Base-by-base conservation (phyloP, 768 basidiomycete genomes). In the Leccinum uliginosum region DNA sequence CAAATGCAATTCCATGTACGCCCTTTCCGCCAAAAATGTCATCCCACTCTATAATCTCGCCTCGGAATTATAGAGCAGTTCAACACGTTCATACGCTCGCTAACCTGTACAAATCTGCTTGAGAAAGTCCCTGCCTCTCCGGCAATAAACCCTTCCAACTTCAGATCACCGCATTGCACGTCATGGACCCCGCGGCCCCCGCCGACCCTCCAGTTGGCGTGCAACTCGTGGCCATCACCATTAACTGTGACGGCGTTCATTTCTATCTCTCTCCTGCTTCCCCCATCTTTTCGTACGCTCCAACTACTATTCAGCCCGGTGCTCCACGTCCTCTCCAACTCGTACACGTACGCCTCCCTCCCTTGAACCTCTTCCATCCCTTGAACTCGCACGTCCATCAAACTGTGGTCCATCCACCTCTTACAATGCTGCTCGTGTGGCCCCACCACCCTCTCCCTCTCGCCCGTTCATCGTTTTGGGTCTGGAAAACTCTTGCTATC, bases 151-250 rank as follows among this genome's bases (percentile, higher is more conserved):
- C 82, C 84, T 2, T 80, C 86, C 65, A 79, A 76, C 52, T 93
- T 66, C 79, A 82, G 54, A 82, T 95, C 57, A 76, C 85, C 27
- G 75, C 80, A 24, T 69, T 96, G 47, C 88, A 94, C 67, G 79
- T 86, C 23, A 72, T 95, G 34, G 78, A 83, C 43, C 78, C 78
- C 10, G 71, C 77, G 34, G 78, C 82, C 43, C 78, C 78, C 10
- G 71, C 77, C 14, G 89, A 91, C 67, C 87, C 89, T 26, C 85
- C 83, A 14, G 73, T 80, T 26, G 83, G 83, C 14, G 74, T 90
- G 12, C 90, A 91, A 56, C 79, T 98, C 9, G 77, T 97, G 50
- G 93, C 88, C 2, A 73, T 95, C 47, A 93, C 93, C n/a, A n/a
- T n/a, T n/a, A n/a, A n/a, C n/a, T n/a, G n/a, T n/a, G n/a, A n/a